Evolutionary conservation across 768 basidiomycete species (phyloP), one percentile per base, ranked within the genome.

Genomic region (Boletus insuetus): DNA sequence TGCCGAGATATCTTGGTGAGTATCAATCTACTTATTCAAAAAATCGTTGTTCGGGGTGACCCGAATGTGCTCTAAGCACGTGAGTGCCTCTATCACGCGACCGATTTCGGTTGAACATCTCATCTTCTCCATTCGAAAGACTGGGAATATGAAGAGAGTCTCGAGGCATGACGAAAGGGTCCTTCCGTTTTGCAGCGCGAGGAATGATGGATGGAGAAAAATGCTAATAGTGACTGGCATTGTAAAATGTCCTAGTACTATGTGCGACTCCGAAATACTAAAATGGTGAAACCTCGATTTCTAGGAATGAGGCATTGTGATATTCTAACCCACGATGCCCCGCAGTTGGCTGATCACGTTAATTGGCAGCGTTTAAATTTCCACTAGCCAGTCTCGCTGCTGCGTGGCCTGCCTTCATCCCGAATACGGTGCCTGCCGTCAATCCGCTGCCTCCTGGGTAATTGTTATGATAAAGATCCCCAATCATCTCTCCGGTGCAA

Each of bases 401-500:
- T 54, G 70, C 71, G 26, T 60, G 54, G 9, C 84, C 85, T 29
- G 83, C 82, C 56, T 77, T 79, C 40, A 79, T 74, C 12, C 84
- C 85, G 65, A 87, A 86, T 13, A 87, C 85, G 0, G 85, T 83
- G 0, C 83, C 84, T 5, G 81, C 81, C 16, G 80, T 86, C 55
- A 87, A 61, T 20, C 85, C 86, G 60, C 83, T 85, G 16, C 85
- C 85, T 4, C 86, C 85, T 0, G 87, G 87, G 62, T 88, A 89
- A 61, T 87, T 88, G 22, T 72, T 68, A 57, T 80, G 82, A 62
- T 83, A 88, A 46, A 88, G 61, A 12, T 79, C 81, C 6, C 85
- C 85, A 0, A 87, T 80, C 77, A 87, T 82, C 68, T 87, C 87
- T 14, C 86, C 87, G 2, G 84, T 75, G 59, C 82, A 85, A 65